Percentiles rank a stretch among this genome's conserved stretches.
Evolutionary conservation across 2,329 filamentous ascomycete species (phyloP).

Genomic region (Ascochyta viciae-villosae): DNA sequence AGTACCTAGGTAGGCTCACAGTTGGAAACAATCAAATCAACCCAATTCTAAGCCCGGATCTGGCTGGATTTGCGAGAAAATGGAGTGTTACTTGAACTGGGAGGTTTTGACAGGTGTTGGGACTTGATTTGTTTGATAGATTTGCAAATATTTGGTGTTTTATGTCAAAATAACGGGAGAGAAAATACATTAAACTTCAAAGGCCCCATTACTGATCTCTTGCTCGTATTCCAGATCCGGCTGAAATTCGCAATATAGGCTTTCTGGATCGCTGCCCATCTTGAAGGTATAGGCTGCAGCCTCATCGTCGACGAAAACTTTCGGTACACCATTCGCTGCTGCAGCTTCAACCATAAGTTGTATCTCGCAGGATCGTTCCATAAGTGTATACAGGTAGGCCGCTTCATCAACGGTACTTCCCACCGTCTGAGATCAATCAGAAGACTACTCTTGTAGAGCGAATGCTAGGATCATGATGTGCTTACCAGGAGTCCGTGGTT

Average conservation of each 20-base stretch:
- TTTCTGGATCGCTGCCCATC: slow-evolving; percentile 56
- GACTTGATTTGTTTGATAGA: too few relatives aligned
- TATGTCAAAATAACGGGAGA: too few relatives aligned
- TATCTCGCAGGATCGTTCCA: slow-evolving; percentile 73
- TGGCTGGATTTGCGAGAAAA: too few relatives aligned
- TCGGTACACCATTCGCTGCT: slow-evolving; percentile 59
- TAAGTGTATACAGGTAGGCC: slow-evolving; percentile 71
- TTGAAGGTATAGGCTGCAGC: slow-evolving; percentile 62
- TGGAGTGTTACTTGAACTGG: too few relatives aligned
- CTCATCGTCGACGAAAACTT: slow-evolving; percentile 63
- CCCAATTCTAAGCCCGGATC: too few relatives aligned
- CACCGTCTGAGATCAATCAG: slow-evolving; percentile 58
- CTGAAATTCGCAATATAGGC: slow-evolving; percentile 61
- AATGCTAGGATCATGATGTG: background rate
- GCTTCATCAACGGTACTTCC: slow-evolving; percentile 77
- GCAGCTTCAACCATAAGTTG: slow-evolving; percentile 75
- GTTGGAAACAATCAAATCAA: too few relatives aligned
- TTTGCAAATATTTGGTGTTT: too few relatives aligned
- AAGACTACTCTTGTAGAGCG: background rate
- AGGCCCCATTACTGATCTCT: slow-evolving; percentile 36
- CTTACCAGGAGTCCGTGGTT: slow-evolving; percentile 72
- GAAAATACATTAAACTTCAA: slow-evolving; percentile 20
- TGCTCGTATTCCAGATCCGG: slow-evolving; percentile 58
- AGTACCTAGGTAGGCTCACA: too few relatives aligned
- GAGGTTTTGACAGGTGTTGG: too few relatives aligned